Conservation (phyloP, 768 basidiomycete species). For the Tylopilus rubrobrunneus region DNA sequence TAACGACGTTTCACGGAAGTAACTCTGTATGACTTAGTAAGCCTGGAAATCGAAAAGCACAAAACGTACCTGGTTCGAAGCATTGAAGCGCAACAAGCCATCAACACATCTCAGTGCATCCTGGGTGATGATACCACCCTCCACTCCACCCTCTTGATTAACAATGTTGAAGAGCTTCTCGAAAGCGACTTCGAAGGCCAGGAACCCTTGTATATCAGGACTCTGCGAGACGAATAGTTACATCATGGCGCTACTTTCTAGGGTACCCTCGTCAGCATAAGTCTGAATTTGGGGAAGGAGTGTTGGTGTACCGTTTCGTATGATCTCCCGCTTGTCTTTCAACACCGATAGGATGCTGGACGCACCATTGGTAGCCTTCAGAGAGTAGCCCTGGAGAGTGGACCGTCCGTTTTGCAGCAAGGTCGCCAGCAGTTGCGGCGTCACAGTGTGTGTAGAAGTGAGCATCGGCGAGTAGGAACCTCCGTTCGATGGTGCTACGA, state of each 20-base stretch:
- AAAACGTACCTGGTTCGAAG: conserved; percentile 82
- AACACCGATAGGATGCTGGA: conserved; percentile 68
- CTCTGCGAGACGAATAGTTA: conserved; percentile 81
- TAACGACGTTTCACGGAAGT: conserved; percentile 87
- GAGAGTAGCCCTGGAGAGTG: conserved; percentile 84
- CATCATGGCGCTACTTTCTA: conserved; percentile 81
- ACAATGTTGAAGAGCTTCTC: conserved; percentile 92
- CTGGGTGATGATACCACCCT: conserved; percentile 83
- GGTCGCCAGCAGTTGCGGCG: conserved; percentile 75
- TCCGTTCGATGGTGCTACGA: conserved; percentile 17
- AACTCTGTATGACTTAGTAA: conserved; percentile 61
- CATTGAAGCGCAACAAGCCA: conserved; percentile 85
- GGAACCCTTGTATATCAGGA: conserved; percentile 91
- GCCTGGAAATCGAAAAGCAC: not conserved
- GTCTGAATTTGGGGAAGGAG: not conserved
- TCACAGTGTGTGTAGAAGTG: conserved; percentile 83
- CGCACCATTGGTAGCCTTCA: conserved; percentile 77
- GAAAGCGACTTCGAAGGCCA: conserved; percentile 95
- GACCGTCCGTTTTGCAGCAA: conserved; percentile 81
- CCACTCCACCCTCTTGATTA: conserved; percentile 83
- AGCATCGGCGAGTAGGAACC: conserved; percentile 53
- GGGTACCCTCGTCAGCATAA: conserved; percentile 14
- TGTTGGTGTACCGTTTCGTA: conserved; percentile 67
- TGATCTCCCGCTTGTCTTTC: conserved; percentile 85
- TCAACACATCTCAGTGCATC: conserved; percentile 86